Conservation (phyloP, 495 filamentous ascomycete genomes). For the Annulohypoxylon bovei region DNA sequence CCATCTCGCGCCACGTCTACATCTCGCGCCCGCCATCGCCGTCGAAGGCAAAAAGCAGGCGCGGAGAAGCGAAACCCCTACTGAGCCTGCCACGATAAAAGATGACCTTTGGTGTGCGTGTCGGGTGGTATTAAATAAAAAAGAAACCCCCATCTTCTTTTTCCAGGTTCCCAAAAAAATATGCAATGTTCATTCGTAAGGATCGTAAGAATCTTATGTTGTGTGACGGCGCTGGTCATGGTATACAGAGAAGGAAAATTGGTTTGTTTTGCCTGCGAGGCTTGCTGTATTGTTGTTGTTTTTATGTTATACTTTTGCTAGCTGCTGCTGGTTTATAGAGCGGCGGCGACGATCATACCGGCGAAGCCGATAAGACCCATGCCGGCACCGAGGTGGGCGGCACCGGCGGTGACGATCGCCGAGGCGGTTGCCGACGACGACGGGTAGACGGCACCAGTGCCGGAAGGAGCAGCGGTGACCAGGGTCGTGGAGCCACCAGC, state of each 20-base stretch:
- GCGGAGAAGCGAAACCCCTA: constrained; percentile 3
- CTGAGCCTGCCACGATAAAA: constrained; percentile 21
- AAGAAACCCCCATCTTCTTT: constrained; percentile 21
- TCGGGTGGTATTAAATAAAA: constrained; percentile 20
- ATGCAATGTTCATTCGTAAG: constrained; percentile 50
- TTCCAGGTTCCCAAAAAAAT: constrained; percentile 35
- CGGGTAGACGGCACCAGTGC: constrained; percentile 46
- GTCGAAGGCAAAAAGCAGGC: neutral
- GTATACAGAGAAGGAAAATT: constrained; percentile 36
- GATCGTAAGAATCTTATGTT: constrained; percentile 54
- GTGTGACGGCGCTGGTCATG: constrained; percentile 32
- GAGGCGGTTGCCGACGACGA: constrained; percentile 32
- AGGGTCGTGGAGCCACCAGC: constrained; percentile 36
- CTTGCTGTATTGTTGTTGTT: constrained; percentile 7
- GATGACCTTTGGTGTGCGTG: constrained; percentile 19
- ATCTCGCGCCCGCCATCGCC: neutral
- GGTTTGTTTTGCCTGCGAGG: constrained; percentile 10
- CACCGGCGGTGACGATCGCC: constrained; percentile 49
- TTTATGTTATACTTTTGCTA: neutral
- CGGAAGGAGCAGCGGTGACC: constrained; percentile 34
- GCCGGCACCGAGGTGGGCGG: constrained; percentile 49
- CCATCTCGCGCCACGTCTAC: neutral
- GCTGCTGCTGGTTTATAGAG: constrained; percentile 45
- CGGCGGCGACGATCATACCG: constrained; percentile 44
- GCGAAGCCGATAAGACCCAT: constrained; percentile 48